phyloP scores from a whole-genome alignment of 352 stramenopile genomes.

The Pythium rhizo-oryzae region DNA sequence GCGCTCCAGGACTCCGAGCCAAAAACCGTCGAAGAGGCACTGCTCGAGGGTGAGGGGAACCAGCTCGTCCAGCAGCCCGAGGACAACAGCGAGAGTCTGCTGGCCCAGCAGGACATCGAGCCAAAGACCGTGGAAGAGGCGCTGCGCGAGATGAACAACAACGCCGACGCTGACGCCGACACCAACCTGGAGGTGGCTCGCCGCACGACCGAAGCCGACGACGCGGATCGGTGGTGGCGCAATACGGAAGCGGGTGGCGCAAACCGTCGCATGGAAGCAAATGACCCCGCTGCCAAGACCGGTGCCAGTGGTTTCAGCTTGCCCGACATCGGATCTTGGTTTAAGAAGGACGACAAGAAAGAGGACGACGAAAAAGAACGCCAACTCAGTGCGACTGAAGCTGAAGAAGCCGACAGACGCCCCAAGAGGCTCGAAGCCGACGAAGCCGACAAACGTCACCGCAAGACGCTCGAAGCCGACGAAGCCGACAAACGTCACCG shows the following conservation, averaged over 20 bases:
- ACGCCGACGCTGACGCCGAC: not conserved
- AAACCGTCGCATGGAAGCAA: not conserved
- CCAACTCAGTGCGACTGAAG: not conserved
- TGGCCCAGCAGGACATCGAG: not conserved
- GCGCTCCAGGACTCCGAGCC: not conserved
- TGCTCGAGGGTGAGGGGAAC: not conserved
- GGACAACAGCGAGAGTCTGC: not conserved
- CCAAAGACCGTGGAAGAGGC: conserved; percentile 8
- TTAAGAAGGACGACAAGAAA: not conserved
- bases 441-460: not conserved
- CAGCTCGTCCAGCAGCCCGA: not conserved
- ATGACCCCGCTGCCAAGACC: not conserved
- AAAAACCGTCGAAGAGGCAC: conserved; percentile 10
- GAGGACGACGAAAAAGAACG: not conserved
- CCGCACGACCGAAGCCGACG: not conserved
- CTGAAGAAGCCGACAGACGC: not conserved
- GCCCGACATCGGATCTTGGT: not conserved
- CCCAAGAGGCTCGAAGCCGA: not conserved
- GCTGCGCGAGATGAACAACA: not conserved
- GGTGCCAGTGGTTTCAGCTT: not conserved
- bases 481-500: not conserved
- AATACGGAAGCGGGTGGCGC: not conserved
- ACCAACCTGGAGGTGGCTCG: not conserved
- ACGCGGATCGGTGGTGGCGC: not conserved
- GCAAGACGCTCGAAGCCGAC: not conserved